Base-by-base conservation (phyloP, 2,329 filamentous ascomycete species). In the Aspergillus udagawae region DNA sequence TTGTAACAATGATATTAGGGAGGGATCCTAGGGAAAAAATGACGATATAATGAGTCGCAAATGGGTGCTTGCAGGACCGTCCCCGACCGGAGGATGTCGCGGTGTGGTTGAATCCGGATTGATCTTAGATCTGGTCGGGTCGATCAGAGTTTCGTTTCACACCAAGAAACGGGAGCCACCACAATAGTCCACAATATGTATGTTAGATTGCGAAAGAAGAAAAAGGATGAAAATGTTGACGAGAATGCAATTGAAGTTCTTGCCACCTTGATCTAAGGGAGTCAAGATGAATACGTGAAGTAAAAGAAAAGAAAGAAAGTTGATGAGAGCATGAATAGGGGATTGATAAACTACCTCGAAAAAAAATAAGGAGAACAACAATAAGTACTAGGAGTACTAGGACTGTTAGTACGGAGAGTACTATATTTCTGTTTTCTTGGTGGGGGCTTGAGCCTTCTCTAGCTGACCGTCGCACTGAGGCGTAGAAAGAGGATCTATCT, bases 71-170 rank as follows among this genome's bases (percentile, higher is more conserved):
- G 21, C 23, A 47, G 12, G 44, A 51, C 52, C 54, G 57, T 55
- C 61, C 60, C 23, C 55, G 56, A 55, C 57, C 45, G 56, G 60
- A 56, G 55, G 55, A 42, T 48, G 60, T 61, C 59, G 55, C 55
- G 57, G 57, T 57, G 62, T 60, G 63, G 62, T 59, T 63, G 60
- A 57, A 57, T 59, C 58, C 58, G 61, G 61, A 63, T 60, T 59
- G 65, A 69, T 70, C 66, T 60, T 52, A 62, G 67, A 69, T 71
- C 68, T 62, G 58, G 58, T 60, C 64, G 62, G 64, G 65, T 64
- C 66, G 64, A 70, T 67, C 67, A 57, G 57, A 62, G 38, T 35
- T 35, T 44, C 60, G 61, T 59, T 59, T 14, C 49, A 54, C 55
- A 59, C 63, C 65, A 65, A 64, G 59, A 64, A 52, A 55, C 51